phyloP scores from a whole-genome alignment of 2,329 filamentous ascomycete species.

The Cladobotryum mycophilum region DNA sequence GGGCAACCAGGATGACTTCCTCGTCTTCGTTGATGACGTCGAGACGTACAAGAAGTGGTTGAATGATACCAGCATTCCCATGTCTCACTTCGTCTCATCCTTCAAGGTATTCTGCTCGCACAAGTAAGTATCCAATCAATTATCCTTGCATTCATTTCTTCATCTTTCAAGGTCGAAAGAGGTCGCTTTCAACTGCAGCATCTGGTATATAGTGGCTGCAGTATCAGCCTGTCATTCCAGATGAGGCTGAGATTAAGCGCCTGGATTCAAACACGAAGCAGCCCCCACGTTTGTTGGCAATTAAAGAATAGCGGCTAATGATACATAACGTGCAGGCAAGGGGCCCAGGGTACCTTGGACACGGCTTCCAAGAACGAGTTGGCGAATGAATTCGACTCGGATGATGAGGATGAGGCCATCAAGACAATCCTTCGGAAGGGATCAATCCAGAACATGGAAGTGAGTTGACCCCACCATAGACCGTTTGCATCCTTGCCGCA shows the following conservation, averaged over 20 bases:
- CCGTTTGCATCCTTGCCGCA: neutral
- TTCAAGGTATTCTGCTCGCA: slow-evolving; percentile 90
- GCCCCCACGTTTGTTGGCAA: neutral
- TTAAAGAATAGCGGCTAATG: slow-evolving; percentile 11
- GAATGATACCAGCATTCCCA: slow-evolving; percentile 67
- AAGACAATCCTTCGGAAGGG: slow-evolving; percentile 76
- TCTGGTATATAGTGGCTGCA: no score
- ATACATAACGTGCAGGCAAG: slow-evolving; percentile 55
- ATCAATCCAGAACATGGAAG: slow-evolving; percentile 54
- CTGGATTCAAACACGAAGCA: no score
- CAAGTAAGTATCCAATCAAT: slow-evolving; percentile 57
- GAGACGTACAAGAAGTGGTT: slow-evolving; percentile 75
- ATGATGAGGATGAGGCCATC: slow-evolving; percentile 73
- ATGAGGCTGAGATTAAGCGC: no score
- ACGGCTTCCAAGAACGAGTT: slow-evolving; percentile 67
- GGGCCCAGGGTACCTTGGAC: slow-evolving; percentile 74
- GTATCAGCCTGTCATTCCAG: no score
- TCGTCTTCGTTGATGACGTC: slow-evolving; percentile 53
- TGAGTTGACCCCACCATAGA: slow-evolving; percentile 23
- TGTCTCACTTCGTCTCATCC: slow-evolving; percentile 77
- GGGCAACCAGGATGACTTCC: slow-evolving; percentile 56
- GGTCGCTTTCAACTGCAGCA: no score
- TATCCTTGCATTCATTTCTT: no score
- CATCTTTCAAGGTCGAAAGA: neutral
- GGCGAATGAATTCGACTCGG: slow-evolving; percentile 81